Conservation (phyloP, 441 rosid genomes). For the Lepidium campestre region DNA sequence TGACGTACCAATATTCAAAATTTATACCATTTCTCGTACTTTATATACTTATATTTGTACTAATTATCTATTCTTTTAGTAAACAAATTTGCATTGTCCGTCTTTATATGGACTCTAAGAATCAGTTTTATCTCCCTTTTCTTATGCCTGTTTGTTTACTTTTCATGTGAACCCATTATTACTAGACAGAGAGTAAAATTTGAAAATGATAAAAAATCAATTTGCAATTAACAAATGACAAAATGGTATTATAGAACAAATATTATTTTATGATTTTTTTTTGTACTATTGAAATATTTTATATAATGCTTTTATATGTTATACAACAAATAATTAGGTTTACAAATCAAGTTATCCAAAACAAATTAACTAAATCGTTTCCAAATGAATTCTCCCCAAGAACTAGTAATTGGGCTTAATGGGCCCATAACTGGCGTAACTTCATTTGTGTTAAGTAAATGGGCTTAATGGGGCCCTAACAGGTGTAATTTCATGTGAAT, state of each 20-base stretch:
- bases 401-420: background rate
- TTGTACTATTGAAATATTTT: background rate
- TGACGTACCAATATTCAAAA: conserved; percentile 3
- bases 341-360: no score
- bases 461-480: background rate
- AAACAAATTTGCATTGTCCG: conserved; percentile 7
- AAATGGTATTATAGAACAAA: background rate
- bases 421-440: background rate
- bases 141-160: background rate
- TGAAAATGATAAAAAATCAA: background rate
- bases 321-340: no score
- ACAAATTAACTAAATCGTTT: background rate
- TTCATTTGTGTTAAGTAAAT: background rate
- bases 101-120: background rate
- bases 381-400: background rate
- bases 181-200: background rate
- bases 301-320: background rate
- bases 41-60: background rate
- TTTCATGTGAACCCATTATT: conserved; percentile 7
- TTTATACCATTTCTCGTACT: background rate
- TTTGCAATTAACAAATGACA: background rate
- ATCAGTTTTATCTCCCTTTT: background rate
- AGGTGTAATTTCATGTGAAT: background rate
- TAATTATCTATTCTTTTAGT: background rate
- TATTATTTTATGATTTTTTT: background rate